Evolutionary conservation across 139 green algal species (phyloP).

Genomic region (Coccomyxa sp.): DNA sequence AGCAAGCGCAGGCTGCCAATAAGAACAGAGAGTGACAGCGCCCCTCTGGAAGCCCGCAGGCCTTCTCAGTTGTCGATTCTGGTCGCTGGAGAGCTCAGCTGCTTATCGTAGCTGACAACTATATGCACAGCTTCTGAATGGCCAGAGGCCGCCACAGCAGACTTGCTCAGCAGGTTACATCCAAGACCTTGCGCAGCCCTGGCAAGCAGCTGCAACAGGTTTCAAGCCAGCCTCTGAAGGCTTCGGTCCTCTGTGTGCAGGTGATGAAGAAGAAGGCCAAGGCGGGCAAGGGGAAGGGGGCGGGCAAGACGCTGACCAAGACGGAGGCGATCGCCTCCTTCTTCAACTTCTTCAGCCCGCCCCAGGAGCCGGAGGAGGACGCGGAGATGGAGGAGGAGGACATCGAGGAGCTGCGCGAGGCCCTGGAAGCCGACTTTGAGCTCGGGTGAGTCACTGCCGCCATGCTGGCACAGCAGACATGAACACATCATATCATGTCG

Average conservation of each 20-base stretch:
- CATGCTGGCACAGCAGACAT: background rate
- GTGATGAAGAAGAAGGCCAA: conserved; percentile 96
- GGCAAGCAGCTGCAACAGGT: background rate
- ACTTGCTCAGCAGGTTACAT: background rate
- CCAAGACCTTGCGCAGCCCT: background rate
- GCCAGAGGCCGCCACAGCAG: background rate
- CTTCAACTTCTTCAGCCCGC: conserved; percentile 95
- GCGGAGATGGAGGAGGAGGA: conserved; percentile 81
- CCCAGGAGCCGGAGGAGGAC: conserved; percentile 74
- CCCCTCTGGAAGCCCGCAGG: no score
- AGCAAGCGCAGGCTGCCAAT: no score
- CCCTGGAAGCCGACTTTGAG: conserved; percentile 86
- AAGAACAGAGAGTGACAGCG: no score
- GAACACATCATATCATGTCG: background rate
- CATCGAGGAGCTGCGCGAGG: conserved; percentile 82
- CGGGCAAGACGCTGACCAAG: conserved; percentile 79
- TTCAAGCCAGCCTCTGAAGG: background rate
- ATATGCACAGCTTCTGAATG: no score
- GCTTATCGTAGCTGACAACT: no score
- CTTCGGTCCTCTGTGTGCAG: conserved; percentile 9
- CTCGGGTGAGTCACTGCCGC: conserved; percentile 41
- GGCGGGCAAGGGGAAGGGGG: conserved; percentile 54
- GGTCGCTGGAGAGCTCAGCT: no score
- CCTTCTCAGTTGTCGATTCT: no score
- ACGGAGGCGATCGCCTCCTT: conserved; percentile 80